Evolutionary conservation across 192 early-diverging fungal genomes (phyloP), one percentile per base, ranked within the genome.

Genomic region (Haplosporangium gracile): DNA sequence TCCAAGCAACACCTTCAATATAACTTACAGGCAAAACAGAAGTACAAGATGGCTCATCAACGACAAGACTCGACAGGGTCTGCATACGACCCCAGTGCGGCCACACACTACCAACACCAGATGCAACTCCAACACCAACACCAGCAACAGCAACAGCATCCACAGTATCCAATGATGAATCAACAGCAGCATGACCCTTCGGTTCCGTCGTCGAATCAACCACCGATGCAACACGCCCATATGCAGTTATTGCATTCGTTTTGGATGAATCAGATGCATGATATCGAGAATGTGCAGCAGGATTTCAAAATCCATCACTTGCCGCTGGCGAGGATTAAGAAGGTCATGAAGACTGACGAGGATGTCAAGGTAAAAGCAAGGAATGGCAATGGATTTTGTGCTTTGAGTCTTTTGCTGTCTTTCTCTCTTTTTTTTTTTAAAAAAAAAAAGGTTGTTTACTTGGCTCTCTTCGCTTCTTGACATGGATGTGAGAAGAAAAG

Each of bases 311-410:
- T 93, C 73, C 97, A 99, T 82, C 92, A 94, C 72, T 77, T 99
- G 78, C 98, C 98, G 15, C 88, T 99, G 70, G 98, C 98, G 15
- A 83, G 98, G 32, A 98, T 99, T 80, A 99, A 99, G 85, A 98
- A 98, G 86, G 97, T 99, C 45, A 99, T 99, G 98, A 99, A 99
- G 91, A 94, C 95, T 16, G 98, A 99, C 81, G 95, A 97, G 73
- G 97, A 99, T 82, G 97, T 97, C 51, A 97, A 97, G 92, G 95
- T 95, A 88, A 88, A 68, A 6, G 71, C 39, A 38, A 39, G 20
- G 60, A 69, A 45, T 29, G 24, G 39, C 39, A 45, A 45, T 20
- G 29, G 32, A 34, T 13, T 60, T 53, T 75, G 22, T 40, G 29
- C 65, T n/a, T 16, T 38, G 10, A 39, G 0, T 38, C 11, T 16